Conservation (phyloP, 2,329 filamentous ascomycete genomes). For the Hypoxylon sp. region DNA sequence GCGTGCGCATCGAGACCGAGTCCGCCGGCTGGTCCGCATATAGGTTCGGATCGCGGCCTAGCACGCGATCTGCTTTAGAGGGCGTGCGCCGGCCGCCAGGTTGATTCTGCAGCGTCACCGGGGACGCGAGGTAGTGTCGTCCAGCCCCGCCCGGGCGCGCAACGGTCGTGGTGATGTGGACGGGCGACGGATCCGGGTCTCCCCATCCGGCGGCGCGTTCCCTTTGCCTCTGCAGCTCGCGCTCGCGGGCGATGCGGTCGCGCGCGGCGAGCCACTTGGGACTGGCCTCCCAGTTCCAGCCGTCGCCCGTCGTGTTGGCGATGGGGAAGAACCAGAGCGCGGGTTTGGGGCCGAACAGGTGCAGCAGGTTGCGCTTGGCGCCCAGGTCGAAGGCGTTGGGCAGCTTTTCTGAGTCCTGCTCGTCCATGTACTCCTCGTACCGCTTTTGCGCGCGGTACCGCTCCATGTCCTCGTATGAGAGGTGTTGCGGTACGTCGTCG, state of each 20-base stretch:
- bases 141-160: conserved; percentile 51
- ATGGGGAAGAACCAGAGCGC: conserved; percentile 85
- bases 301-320: conserved; percentile 88
- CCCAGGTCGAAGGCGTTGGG: conserved; percentile 96
- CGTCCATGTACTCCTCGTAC: conserved; percentile 84
- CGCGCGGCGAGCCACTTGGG: conserved; percentile 81
- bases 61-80: conserved; percentile 71
- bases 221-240: conserved; percentile 72
- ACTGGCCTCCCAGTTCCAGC: conserved; percentile 94
- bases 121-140: conserved; percentile 54
- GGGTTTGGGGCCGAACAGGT: conserved; percentile 83
- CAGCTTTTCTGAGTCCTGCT: conserved; percentile 87
- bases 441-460: conserved; percentile 67
- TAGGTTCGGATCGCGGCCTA: conserved; percentile 70
- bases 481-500: conserved; percentile 57
- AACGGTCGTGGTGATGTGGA: conserved; percentile 40
- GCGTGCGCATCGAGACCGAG: conserved; percentile 62
- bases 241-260: conserved; percentile 71
- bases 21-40: conserved; percentile 65
- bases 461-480: conserved; percentile 70
- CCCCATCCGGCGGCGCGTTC: conserved; percentile 80
- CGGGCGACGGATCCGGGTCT: conserved; percentile 51
- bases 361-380: conserved; percentile 80
- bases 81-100: conserved; percentile 56
- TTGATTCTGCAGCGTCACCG: conserved; percentile 36